phyloP scores from a whole-genome alignment of 2,329 filamentous ascomycete genomes.

The Exophiala dermatitidis region DNA sequence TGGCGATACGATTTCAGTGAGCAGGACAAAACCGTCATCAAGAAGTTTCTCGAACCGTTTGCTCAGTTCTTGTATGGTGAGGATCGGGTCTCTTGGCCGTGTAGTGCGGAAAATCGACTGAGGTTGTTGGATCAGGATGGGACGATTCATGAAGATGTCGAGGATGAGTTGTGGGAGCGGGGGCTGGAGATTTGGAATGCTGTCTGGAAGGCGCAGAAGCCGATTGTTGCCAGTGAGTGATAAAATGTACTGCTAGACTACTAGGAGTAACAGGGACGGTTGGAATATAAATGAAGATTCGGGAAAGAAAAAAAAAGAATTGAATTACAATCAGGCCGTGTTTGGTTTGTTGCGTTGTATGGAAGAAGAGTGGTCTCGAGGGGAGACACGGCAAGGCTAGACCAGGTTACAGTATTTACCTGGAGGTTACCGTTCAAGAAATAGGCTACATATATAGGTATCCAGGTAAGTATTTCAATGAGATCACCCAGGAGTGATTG shows the following conservation, averaged over 20 bases:
- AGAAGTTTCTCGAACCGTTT: constrained; percentile 24
- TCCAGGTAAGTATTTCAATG: no score
- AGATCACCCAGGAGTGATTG: no score
- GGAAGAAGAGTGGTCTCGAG: no score
- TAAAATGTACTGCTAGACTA: background rate
- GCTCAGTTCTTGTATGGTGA: constrained; percentile 23
- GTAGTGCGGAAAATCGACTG: constrained; percentile 10
- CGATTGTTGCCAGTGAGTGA: constrained; percentile 10
- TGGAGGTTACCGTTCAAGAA: no score
- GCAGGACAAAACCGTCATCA: constrained; percentile 14
- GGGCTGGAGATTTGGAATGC: constrained; percentile 22
- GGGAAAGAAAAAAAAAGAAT: no score
- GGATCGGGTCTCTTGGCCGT: constrained; percentile 5
- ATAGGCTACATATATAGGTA: no score
- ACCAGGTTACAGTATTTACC: no score
- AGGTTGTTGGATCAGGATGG: constrained; percentile 21
- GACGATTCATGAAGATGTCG: constrained; percentile 16
- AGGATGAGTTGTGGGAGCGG: constrained; percentile 24
- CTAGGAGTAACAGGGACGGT: no score
- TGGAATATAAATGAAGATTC: no score
- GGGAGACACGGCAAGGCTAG: no score
- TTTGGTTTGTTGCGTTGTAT: no score
- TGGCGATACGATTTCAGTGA: constrained; percentile 23
- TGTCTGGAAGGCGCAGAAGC: constrained; percentile 22
- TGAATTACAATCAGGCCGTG: no score